Evolutionary conservation across 2,329 filamentous ascomycete genomes (phyloP), one percentile per base, ranked within the genome.

Genomic region (Mycosphaerella sp.): DNA sequence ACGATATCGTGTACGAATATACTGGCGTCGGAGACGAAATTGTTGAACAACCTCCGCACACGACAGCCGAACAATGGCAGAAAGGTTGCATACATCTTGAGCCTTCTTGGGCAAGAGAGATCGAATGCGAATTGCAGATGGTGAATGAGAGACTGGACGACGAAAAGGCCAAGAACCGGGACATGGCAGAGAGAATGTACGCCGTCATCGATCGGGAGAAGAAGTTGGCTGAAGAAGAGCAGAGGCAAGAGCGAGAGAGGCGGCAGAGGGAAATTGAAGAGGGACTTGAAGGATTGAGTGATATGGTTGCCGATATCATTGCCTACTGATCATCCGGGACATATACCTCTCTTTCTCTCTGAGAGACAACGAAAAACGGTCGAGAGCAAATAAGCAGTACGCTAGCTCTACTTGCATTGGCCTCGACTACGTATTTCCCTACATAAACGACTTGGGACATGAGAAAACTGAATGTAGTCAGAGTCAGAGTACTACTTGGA

Each of bases 141-240:
- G 45, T 49, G 14, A 41, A 30, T 27, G 9, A 37, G 14, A 36
- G 35, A 37, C 54, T 67, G 28, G 45, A 46, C 18, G 21, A 48
- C 50, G 63, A 68, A 46, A 54, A 61, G 28, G 54, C 54, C 52
- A 68, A 65, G 54, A 67, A 68, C 50, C 59, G 44, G 34, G 52
- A 45, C 12, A 64, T 70, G 55, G 69, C 67, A 4, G 61, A 58
- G 41, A 71, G 62, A 62, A 75, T 79, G 72, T 65, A 71, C 56
- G 63, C 53, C 27, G 71, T 79, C 53, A 68, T 79, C 21, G 71
- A 76, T 49, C 53, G 69, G 58, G 78, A 80, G 66, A 71, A 61
- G 48, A 66, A 64, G 52, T 50, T 78, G 49, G 71, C 68, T 58
- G 62, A 70, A 32, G 55, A 66, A 48, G 71, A 76, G 58, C 63